Evolutionary conservation across 1,284 basidiomycete species (phyloP), one percentile per base, ranked within the genome.

Genomic region (Cutaneotrichosporon dermatis): DNA sequence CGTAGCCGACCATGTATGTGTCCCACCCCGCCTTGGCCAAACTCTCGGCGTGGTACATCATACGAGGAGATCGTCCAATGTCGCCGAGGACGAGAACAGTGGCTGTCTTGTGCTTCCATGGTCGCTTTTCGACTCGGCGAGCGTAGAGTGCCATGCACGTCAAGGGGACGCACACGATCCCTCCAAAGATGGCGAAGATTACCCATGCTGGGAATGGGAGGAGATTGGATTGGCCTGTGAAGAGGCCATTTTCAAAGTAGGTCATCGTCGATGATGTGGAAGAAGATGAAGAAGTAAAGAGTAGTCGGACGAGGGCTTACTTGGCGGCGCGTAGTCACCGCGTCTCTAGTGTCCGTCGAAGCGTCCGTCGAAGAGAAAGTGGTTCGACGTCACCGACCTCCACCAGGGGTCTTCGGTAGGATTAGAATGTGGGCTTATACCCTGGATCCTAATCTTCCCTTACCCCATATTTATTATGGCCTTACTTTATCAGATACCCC

Each of bases 11-110:
- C 13, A 99, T 71, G 68, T 85, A 85, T 0, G 92, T 92, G 59
- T 84, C 80, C 78, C 90, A 98, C 4, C 83, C 86, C 59, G 88
- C 83, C 53, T 87, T 84, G 25, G 90, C 88, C 69, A 99, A 89
- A 71, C 90, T 93, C 71, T 94, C 85, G 0, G 94, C 90, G 71
- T 99, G 96, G 76, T 97, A 96, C 89, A 98, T 96, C 92, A 98
- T 98, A 42, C 96, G 83, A 8, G 96, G 96, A 73, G 90, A 93
- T 51, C 95, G 83, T 1, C 93, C 96, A 52, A 99, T 86, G 78
- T 99, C 96, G 6, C 96, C 96, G 8, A 99, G 82, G 1, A 99
- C 96, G 35, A 99, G 80, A 51, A 99, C 86, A 1, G 87, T 89
- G 10, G 92, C 89, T 1, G 88, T 75, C 12, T 68, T 59, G n/a